A percentile compares a stretch with the other conserved stretches of the same genome.
phyloP scores from a whole-genome alignment of 2,329 filamentous ascomycete genomes.

The Diaporthe helianthi region DNA sequence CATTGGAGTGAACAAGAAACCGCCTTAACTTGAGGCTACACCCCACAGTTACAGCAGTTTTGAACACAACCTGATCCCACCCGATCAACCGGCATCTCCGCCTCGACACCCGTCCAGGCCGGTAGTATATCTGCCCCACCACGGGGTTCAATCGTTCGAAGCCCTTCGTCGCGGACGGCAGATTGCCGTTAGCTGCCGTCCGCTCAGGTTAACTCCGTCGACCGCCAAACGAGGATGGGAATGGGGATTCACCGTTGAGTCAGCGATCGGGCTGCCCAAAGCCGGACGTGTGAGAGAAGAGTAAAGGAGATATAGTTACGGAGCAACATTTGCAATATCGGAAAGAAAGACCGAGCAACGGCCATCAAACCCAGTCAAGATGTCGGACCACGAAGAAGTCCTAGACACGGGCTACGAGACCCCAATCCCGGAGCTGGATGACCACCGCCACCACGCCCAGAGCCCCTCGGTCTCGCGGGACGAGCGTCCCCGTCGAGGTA shows the following conservation, averaged over 20 bases:
- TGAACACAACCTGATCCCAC: not conserved
- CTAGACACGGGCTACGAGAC: slow-evolving; percentile 72
- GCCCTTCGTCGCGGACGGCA: slow-evolving; percentile 42
- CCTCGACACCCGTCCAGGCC: slow-evolving; percentile 21
- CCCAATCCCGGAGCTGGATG: slow-evolving; percentile 82
- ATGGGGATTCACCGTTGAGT: slow-evolving; percentile 34
- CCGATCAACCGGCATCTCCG: not conserved
- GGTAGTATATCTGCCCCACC: not conserved
- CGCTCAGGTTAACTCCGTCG: slow-evolving; percentile 39
- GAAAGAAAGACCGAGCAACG: not conserved
- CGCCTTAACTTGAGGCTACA: slow-evolving; percentile 78
- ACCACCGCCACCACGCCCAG: slow-evolving; percentile 69
- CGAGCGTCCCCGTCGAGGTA: slow-evolving; percentile 71
- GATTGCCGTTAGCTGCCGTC: slow-evolving; percentile 44
- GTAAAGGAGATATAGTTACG: slow-evolving; percentile 12
- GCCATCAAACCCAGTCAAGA: slow-evolving; percentile 52
- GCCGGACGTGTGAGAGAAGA: slow-evolving; percentile 13
- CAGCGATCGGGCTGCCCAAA: slow-evolving; percentile 30
- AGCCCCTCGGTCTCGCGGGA: slow-evolving; percentile 62
- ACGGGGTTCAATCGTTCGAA: slow-evolving; percentile 19
- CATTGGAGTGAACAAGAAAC: slow-evolving; percentile 95
- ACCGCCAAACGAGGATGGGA: slow-evolving; percentile 33
- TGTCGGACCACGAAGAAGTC: slow-evolving; percentile 73
- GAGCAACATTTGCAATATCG: not conserved
- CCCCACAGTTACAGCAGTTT: not conserved